Conservation (phyloP, 192 early-diverging fungal genomes). For the Umbelopsis sp. region DNA sequence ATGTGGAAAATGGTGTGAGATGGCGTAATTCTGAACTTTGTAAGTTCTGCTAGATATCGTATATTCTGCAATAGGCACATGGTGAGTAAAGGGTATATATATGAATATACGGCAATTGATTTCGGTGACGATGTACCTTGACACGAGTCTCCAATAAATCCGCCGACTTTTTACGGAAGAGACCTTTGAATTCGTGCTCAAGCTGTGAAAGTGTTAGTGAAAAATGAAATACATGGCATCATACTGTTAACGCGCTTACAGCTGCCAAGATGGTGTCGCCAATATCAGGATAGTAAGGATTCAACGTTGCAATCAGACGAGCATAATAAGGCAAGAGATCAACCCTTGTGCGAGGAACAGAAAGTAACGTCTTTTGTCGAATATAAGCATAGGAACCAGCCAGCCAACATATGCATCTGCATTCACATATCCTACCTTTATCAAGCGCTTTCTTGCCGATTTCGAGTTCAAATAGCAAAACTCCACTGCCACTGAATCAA, state of each 20-base stretch:
- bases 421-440: constrained; percentile 45
- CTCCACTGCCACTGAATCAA: constrained; percentile 88
- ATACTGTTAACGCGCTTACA: constrained; percentile 30
- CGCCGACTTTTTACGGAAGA: constrained; percentile 72
- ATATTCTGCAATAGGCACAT: constrained; percentile 54
- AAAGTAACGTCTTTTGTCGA: constrained; percentile 55
- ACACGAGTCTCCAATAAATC: constrained; percentile 74
- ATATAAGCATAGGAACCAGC: neutral
- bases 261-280: constrained; percentile 67
- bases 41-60: constrained; percentile 87
- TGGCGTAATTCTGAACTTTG: constrained; percentile 90
- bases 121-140: constrained; percentile 51
- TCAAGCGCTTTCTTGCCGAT: constrained; percentile 69
- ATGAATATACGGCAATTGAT: neutral
- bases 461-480: constrained; percentile 93
- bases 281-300: constrained; percentile 88
- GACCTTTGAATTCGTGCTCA: constrained; percentile 69
- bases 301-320: constrained; percentile 85
- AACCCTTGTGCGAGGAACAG: constrained; percentile 78
- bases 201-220: constrained; percentile 49
- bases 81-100: neutral
- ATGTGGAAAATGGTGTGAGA: constrained; percentile 81
- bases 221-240: neutral
- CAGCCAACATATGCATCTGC: no score
- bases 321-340: constrained; percentile 92